Evolutionary conservation across 163 green algal genomes (phyloP), one percentile per base, ranked within the genome.

Genomic region (Scenedesmus sp.): DNA sequence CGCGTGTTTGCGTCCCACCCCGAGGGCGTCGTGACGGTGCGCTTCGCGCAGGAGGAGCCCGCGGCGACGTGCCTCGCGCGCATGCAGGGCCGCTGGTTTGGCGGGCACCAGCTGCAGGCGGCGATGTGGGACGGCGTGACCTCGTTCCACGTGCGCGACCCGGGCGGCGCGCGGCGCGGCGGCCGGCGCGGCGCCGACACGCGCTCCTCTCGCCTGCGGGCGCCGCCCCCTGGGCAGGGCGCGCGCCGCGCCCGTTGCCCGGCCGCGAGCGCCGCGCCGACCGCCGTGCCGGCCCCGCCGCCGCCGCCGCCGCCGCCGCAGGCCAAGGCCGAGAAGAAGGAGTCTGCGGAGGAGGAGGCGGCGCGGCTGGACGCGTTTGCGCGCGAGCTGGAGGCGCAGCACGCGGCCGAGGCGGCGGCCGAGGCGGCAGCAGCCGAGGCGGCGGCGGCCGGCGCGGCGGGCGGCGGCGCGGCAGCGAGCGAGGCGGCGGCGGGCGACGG

Each of bases 11-110:
- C 87, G 36, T 62, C 80, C 39, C 91, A 97, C 83, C 91, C 95
- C 0, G 77, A 97, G 44, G 95, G 94, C 44, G 86, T 96, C 6
- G 84, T 98, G 20, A 89, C 83, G 1, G 75, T 98, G 24, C 89
- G 88, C 48, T 98, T 97, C 78, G 87, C 87, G 9, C 83, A 85
- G 1, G 48, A 81, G 24, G 89, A 96, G 57, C 80, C 84, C 2
- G 94, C 91, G 0, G 63, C 94, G 24, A 80, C 83, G 33, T 97
- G 94, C 77, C 66, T 97, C 3, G 31, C 70, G 10, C 31, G 87
- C 26, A 98, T 98, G 94, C 80, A 98, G n/a, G 92, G 92, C 1
- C 76, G 94, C 17, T 98, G 90, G 65, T 97, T 97, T 84, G 93
- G 83, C 7, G 92, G 93, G 7, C 82, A 83, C 20, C 83, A 91